Percentiles rank a stretch among this genome's conserved stretches.
Evolutionary conservation across 148 eudicot genomes (phyloP).

Genomic region (Polygonum aviculare): DNA sequence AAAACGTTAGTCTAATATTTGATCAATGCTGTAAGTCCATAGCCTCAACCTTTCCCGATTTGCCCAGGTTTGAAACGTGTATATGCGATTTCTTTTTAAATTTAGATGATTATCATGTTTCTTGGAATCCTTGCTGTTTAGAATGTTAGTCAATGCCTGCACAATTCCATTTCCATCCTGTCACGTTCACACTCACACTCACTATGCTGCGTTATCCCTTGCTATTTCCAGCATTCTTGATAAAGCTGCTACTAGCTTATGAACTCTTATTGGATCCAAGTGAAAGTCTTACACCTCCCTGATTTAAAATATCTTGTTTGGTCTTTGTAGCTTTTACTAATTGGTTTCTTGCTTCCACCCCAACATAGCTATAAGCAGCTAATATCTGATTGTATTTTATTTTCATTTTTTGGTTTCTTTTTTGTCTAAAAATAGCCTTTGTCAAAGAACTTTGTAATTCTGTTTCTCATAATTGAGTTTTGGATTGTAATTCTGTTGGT

Average conservation of each 20-base stretch:
- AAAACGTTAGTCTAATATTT: background rate
- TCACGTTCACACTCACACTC: background rate
- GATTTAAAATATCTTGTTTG: background rate
- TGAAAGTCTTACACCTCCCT: background rate
- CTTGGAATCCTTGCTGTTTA: background rate
- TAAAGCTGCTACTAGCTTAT: background rate
- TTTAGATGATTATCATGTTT: background rate
- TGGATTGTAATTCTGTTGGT: constrained; percentile 4
- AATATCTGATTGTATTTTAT: background rate
- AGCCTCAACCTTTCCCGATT: background rate
- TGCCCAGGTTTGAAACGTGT: background rate
- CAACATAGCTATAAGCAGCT: background rate
- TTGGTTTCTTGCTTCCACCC: background rate
- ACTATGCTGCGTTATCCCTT: background rate
- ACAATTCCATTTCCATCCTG: background rate
- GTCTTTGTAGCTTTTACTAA: background rate
- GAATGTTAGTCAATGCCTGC: background rate
- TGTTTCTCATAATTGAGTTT: background rate
- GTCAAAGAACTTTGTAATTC: background rate
- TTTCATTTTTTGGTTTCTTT: background rate
- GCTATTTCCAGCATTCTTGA: background rate
- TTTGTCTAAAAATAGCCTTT: background rate
- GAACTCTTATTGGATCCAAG: background rate
- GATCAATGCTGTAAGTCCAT: background rate
- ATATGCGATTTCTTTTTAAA: background rate